Base-by-base conservation (phyloP, 83 land plant genomes). In the Picea mariana region DNA sequence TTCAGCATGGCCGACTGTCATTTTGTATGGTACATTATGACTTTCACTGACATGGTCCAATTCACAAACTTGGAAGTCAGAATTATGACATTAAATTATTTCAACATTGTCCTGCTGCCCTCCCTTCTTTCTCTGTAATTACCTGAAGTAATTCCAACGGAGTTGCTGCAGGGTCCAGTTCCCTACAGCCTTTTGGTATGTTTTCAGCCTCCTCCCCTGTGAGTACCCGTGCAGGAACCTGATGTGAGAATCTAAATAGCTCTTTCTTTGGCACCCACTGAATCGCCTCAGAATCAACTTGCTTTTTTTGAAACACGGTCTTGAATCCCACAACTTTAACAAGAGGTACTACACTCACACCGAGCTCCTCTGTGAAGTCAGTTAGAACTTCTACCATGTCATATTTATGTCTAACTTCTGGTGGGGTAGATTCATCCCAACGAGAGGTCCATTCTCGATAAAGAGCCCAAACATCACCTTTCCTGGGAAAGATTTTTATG, bases 381-480 rank as follows among this genome's bases (percentile, higher is more conserved):
- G 84, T 87, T 77, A 89, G 83, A n/a, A 89, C 93, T 81, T 93
- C 93, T 11, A 92, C 98, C 91, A 89, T 85, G 27, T 91, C 93
- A 84, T 94, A 94, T 80, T 89, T 88, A 52, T 82, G 85, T 20
- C 88, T 89, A 1, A 86, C 87, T 34, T 87, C 93, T 81, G 78
- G 84, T 27, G 87, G 82, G 9, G 93, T 89, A 63, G 80, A 65
- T 42, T 90, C 86, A 82, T 84, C 75, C 96, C 90, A 90, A 44
- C 80, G 84, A n/a, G 88, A 71, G 4, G 87, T 82, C 95, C 97
- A 94, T 52, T 92, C 90, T 78, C 87, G 80, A 58, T 92, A 94
- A 40, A 94, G 44, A 26, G 98, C 98, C 98, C 98, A 95, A 3
- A 89, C 87, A 65, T 95, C 96, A 55, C 89, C 93, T 72, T 88